These are phyloP conservation scores for Kodamaea kakaduensis DNA, from an alignment of 805 yeast genomes.

Conservation along the genomic window DNA sequence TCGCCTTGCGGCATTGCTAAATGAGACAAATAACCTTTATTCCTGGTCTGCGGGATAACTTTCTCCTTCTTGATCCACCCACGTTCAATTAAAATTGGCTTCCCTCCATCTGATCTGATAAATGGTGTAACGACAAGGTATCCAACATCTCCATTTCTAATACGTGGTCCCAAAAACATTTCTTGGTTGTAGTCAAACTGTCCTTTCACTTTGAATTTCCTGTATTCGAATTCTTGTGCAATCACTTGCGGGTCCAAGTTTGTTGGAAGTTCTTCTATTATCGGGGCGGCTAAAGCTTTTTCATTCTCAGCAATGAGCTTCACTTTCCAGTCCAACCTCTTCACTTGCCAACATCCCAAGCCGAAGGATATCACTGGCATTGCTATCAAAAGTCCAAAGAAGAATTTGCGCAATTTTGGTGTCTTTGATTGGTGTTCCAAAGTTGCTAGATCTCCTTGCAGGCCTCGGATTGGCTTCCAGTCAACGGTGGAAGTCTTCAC, in stretches of 20 bases:
- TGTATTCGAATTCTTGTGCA: constrained; percentile 66
- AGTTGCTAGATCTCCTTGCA: constrained; percentile 29
- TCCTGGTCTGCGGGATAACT: constrained; percentile 50
- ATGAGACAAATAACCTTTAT: constrained; percentile 51
- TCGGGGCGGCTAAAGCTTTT: constrained; percentile 68
- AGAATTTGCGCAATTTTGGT: constrained; percentile 33
- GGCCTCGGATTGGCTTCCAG: constrained; percentile 74
- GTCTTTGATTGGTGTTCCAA: constrained; percentile 38
- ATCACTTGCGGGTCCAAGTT: constrained; percentile 60
- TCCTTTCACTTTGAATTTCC: constrained; percentile 75
- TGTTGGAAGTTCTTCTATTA: constrained; percentile 64
- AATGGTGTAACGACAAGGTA: constrained; percentile 81
- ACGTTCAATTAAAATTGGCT: constrained; percentile 76
- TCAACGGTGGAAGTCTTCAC: constrained; percentile 69
- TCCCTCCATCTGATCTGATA: constrained; percentile 66
- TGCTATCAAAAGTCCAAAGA: constrained; percentile 50
- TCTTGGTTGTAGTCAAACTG: constrained; percentile 80
- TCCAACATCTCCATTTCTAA: constrained; percentile 64
- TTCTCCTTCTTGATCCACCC: constrained; percentile 86
- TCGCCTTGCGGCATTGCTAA: constrained; percentile 70
- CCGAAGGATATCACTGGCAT: constrained; percentile 87
- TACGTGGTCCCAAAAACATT: constrained; percentile 87
- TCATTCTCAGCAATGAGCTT: constrained; percentile 79
- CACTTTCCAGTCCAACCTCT: constrained; percentile 83
- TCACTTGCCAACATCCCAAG: constrained; percentile 91